phyloP scores from a whole-genome alignment of 345 rosid genomes.

The Brassica rapa region DNA sequence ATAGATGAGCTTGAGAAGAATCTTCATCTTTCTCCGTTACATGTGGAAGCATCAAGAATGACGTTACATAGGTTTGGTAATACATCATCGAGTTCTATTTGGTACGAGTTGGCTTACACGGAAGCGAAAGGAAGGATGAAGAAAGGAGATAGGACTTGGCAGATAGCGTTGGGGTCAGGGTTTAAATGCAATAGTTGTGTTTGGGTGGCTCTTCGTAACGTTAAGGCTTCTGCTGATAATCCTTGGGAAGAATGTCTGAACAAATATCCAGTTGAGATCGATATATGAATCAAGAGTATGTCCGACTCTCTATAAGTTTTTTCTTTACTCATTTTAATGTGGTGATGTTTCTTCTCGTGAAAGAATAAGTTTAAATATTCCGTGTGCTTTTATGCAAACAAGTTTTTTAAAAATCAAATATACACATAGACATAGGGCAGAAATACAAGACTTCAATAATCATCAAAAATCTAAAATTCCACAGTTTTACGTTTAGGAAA shows the following conservation, averaged over 20 bases:
- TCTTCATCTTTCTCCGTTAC: constrained; percentile 50
- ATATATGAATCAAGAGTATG: constrained; percentile 16
- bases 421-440: not conserved
- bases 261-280: constrained; percentile 42
- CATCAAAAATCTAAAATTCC: not conserved
- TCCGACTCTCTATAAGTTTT: not conserved
- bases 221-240: constrained; percentile 45
- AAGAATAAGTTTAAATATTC: not conserved
- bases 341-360: not conserved
- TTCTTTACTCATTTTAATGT: not conserved
- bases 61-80: constrained; percentile 69
- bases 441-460: not conserved
- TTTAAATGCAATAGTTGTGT: constrained; percentile 68
- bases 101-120: constrained; percentile 62
- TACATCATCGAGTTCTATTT: constrained; percentile 60
- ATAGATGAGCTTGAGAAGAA: constrained; percentile 61
- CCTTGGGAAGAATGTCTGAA: constrained; percentile 57
- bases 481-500: not conserved
- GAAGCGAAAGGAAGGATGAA: constrained; percentile 65
- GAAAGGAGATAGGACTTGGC: constrained; percentile 62
- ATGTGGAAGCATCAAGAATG: constrained; percentile 69
- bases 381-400: not conserved
- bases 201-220: constrained; percentile 47
- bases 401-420: not conserved
- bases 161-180: constrained; percentile 69